Evolutionary conservation across 345 rosid species (phyloP), one percentile per base, ranked within the genome.

Genomic region (Raphanus raphanistrum): DNA sequence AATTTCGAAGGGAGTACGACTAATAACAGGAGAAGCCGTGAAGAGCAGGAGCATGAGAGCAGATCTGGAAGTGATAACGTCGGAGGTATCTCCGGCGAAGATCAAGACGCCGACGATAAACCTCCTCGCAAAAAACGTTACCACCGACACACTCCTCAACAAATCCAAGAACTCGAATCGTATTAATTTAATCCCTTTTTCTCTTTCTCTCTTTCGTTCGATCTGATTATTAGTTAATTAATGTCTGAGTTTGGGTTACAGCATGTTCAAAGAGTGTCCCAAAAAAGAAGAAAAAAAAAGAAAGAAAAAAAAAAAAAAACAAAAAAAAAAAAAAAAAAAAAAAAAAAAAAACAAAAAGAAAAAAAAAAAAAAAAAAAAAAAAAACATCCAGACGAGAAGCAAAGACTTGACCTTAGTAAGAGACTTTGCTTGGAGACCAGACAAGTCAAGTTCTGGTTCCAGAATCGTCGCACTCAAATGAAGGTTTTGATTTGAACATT

Each of bases 111-210:
- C 28, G 89, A 88, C 71, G 97, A 45, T 45, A 87, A 86, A 5
- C 99, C 92, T 78, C 98, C 98, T 0, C 81, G 89, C 72, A 96
- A 96, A 86, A 96, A 96, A 79, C 84, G 98, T 79, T 91, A 93
- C 80, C 98, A 96, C 90, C 98, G 99, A 84, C 99, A 96, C 89
- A 96, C 98, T 78, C 98, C 99, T 62, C 98, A 91, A 62, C 99
- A 96, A 90, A 96, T 96, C 92, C 99, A 93, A 80, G 99, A 96
- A 28, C 99, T 96, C 17, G 99, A 96, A 87, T 60, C 92, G 99
- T 96, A n/a, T n/a, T n/a, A n/a, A n/a, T n/a, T n/a, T n/a, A 90
- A 33, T 13, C 2, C 16, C 10, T n/a, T n/a, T n/a, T n/a, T n/a
- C 17, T 7, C 41, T 63, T 3, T 28, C n/a, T 73, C 12, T 36